Evolutionary conservation across 495 filamentous ascomycete species (phyloP), one percentile per base, ranked within the genome.

Genomic region (Cercophora scortea): DNA sequence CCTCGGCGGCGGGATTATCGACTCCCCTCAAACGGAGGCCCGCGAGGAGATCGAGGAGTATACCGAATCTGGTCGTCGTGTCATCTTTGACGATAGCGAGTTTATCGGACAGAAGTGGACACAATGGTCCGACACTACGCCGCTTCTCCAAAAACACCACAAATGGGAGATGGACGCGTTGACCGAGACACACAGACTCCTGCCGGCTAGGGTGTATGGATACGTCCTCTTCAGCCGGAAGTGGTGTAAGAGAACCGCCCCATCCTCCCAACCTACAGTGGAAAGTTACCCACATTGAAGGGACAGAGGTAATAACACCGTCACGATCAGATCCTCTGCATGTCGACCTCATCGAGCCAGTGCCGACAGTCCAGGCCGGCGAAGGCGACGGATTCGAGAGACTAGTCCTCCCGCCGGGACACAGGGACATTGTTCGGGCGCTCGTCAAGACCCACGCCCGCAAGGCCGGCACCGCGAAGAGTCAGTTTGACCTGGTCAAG

Each of bases 401-500:
- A 8, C 36, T 38, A 1, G 36, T 38, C 13, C 13, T 38, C 10
- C 36, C 36, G 3, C 3, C 9, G 7, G 36, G 36, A 38, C 36
- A 38, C 36, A 38, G 13, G 8, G 36, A 38, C 36, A 38, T 38
- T 38, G 7, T 38, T 2, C 36, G 36, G 9, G 36, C 36, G 13
- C 13, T 38, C 10, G 36, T 38, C 9, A 38, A 38, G 9, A 38
- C 36, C 36, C 36, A 38, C 36, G 36, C 25, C 25, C 25, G 5
- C 36, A 38, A 38, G 36, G 36, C 36, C 9, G 36, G 36, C 36
- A 8, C 10, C 7, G 36, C 36, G 10, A 38, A 38, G 9, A 2
- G 13, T 13, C 3, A 87, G 89, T 58, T 87, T 90, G 64, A 81
- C 52, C 55, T 80, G 1, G 73, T 80, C 41, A 63, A 66, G 51